Conservation (phyloP, 2,329 filamentous ascomycete species). For the Aspergillus ochraceus region DNA sequence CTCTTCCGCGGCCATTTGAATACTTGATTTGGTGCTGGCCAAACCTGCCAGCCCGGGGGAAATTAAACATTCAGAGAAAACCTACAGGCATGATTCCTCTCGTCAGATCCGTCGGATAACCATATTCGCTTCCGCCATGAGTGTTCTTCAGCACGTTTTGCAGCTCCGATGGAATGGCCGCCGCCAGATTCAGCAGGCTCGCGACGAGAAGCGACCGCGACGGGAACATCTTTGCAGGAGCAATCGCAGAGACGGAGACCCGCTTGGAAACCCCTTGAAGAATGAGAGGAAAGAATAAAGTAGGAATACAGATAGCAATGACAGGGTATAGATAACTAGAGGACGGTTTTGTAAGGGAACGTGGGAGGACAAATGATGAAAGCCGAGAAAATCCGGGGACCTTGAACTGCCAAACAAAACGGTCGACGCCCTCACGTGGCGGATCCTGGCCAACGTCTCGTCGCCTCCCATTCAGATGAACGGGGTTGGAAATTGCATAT, state of each 20-base stretch:
- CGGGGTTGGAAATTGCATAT: background rate
- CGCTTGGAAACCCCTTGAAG: background rate
- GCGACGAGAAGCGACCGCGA: slow-evolving; percentile 19
- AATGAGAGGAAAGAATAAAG: background rate
- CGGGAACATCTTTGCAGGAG: slow-evolving; percentile 8
- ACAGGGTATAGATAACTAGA: background rate
- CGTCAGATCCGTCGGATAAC: slow-evolving; percentile 63
- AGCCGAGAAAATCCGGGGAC: background rate
- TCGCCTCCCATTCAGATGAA: no score
- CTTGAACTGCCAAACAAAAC: slow-evolving; percentile 12
- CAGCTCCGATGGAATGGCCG: slow-evolving; percentile 45
- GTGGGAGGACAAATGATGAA: background rate
- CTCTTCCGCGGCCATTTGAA: background rate
- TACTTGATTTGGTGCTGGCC: background rate
- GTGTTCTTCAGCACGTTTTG: slow-evolving; percentile 59
- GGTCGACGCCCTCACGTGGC: slow-evolving; percentile 15
- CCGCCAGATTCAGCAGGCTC: slow-evolving; percentile 23
- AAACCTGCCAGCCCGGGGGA: background rate
- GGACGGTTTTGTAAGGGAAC: background rate
- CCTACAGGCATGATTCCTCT: slow-evolving; percentile 58
- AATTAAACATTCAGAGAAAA: slow-evolving; percentile 7
- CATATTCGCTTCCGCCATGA: slow-evolving; percentile 53
- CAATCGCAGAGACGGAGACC: background rate
- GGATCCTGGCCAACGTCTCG: background rate
- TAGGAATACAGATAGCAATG: background rate